phyloP scores from a whole-genome alignment of 2,329 filamentous ascomycete genomes.

The Aspergillus niger region DNA sequence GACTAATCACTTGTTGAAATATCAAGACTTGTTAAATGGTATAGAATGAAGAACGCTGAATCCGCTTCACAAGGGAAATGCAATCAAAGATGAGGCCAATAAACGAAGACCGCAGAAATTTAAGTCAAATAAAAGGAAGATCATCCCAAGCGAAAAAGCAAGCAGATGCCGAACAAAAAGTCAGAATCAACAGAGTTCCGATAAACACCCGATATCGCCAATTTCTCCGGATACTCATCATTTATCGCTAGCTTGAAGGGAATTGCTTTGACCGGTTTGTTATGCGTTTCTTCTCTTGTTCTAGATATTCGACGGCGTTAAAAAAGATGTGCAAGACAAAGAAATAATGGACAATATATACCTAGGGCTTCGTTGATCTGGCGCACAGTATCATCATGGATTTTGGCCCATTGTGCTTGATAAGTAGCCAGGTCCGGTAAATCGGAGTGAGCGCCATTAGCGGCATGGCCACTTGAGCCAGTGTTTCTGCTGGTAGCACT shows the following conservation, averaged over 20 bases:
- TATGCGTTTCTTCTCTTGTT: conserved; percentile 4
- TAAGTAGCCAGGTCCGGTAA: conserved; percentile 15
- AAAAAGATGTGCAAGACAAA: neutral
- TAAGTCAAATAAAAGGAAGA: neutral
- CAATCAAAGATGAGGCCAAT: neutral
- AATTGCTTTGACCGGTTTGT: neutral
- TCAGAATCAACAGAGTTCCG: neutral
- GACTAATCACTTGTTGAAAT: neutral
- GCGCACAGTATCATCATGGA: conserved; percentile 20
- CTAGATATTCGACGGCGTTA: neutral
- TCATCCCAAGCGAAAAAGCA: neutral
- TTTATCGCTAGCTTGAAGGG: neutral
- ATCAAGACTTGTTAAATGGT: neutral
- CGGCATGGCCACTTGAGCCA: neutral
- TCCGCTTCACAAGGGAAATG: neutral
- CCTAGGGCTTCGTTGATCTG: conserved; percentile 20
- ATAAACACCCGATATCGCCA: neutral
- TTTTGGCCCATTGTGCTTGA: conserved; percentile 19
- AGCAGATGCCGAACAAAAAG: neutral
- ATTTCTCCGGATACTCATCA: neutral
- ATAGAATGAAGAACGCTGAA: neutral
- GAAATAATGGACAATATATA: neutral
- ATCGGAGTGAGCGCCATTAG: neutral
- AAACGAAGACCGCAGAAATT: neutral
- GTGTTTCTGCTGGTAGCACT: neutral